These are phyloP conservation scores for Plectranthus barbatus DNA, from an alignment of 257 asterid genomes.

Conservation along the genomic window DNA sequence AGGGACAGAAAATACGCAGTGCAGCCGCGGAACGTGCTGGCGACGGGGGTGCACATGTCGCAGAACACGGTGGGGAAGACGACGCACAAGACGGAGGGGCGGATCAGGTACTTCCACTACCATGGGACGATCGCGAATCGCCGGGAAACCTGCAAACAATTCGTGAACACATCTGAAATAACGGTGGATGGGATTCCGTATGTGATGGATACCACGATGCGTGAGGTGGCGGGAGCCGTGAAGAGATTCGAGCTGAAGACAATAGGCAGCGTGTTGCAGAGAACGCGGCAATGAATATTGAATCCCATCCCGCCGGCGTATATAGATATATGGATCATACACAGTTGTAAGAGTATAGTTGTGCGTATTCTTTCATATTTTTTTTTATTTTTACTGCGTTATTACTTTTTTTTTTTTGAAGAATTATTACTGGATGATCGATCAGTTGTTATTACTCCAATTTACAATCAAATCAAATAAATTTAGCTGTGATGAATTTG, in stretches of 20 bases:
- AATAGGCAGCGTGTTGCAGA: constrained; percentile 51
- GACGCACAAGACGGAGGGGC: constrained; percentile 54
- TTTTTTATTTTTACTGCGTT: too few relatives aligned
- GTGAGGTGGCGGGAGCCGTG: constrained; percentile 51
- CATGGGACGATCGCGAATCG: constrained; percentile 70
- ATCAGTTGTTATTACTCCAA: too few relatives aligned
- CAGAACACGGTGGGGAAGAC: constrained; percentile 62
- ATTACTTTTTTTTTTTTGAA: too few relatives aligned
- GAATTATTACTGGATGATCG: too few relatives aligned
- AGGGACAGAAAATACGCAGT: constrained; percentile 70
- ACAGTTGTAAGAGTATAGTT: not conserved
- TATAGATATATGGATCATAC: not conserved
- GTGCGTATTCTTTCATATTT: not conserved
- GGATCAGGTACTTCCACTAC: constrained; percentile 63
- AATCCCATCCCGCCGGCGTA: not conserved
- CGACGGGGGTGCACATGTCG: constrained; percentile 81
- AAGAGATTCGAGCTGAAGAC: constrained; percentile 63
- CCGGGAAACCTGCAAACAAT: constrained; percentile 54
- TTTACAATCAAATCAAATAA: too few relatives aligned
- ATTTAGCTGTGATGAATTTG: too few relatives aligned
- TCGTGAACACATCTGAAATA: constrained; percentile 32
- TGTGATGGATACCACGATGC: constrained; percentile 46
- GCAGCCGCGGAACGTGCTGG: constrained; percentile 68
- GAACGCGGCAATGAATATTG: constrained; percentile 30
- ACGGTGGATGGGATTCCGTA: constrained; percentile 46